Base-by-base conservation (phyloP, 164 flowering plant genomes). In the Santalum album region DNA sequence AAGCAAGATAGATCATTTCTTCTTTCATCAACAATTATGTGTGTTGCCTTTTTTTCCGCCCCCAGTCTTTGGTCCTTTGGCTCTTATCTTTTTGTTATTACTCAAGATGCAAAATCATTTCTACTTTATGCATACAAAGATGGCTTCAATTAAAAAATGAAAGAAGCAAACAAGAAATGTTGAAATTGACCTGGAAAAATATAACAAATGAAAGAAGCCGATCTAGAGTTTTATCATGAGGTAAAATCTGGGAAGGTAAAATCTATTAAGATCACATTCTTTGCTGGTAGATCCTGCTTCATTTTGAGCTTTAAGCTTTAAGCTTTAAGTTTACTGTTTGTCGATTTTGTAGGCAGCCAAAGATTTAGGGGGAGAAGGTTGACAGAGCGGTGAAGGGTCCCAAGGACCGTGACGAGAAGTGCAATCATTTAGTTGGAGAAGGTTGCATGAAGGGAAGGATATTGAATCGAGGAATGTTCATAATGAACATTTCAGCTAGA, bases 401-500 rank as follows among this genome's bases (percentile, higher is more conserved):
- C 48, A 78, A 72, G 45, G 92, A 87, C 48, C 67, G 81, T 61
- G 97, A 83, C 0, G 90, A 78, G 54, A 86, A 86, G 63, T 70
- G 87, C 19, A 62, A 63, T 66, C 92, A 53, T 94, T 90, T 65
- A 94, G 99, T 67, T 67, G 96, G 69, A 81, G 99, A 61, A 90
- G 51, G 74, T 90, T 74, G 71, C 90, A 74, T 56, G 99, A 90
- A 46, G 99, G 87, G 68, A 90, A 90, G 74, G 96, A 94, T 64
- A 76, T 94, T 52, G 97, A 94, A 67, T 94, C 99, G 0, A 94
- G 90, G 71, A 94, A 94, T 59, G 99, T 90, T 61, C 86, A 95
- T 19, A 94, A 94, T 62, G 99, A 94, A 67, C 97, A 90, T 63
- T 94, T 94, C 84, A 94, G 87, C 77, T 90, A 94, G 75, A 94